Base-by-base conservation (phyloP, 75 land plant species). In the Pinus tabuliformis region DNA sequence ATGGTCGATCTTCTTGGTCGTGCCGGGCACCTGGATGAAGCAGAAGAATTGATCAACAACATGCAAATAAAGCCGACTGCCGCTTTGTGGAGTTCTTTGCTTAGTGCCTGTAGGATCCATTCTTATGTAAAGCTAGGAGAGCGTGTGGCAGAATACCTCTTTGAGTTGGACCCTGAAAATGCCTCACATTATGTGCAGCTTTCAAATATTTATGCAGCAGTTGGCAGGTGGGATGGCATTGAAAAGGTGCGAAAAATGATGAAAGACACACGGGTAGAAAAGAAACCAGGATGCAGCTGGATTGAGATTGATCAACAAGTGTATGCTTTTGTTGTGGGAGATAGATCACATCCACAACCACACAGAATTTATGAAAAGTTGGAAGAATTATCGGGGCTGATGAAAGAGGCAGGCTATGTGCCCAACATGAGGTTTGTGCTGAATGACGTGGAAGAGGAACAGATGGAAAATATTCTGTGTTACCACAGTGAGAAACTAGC, bases 1-100 rank as follows among this genome's bases (percentile, higher is more conserved):
- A 79, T 81, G 65, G 58, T 81, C 39, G 82, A 81, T 78, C 81
- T 81, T 45, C 81, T 81, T 15, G 82, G 82, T 20, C 82, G 79
- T 26, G 64, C 81, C 7, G 81, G 80, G 17, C 64, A 72, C 18
- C 49, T 78, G 58, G 39, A 39, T 78, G 79, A 78, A 71, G 79
- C 79, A 21, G 73, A 78, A 56, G 30, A 78, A 30, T 52, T 78
- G 76, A 45, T 78, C 22, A 39, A 76, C 16, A 39, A 30, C 8
- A 63, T 64, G 71, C 76, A 77, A 73, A 24, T n/a, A 45, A 72
- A 56, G 39, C 56, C 62, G 8, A 15, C 26, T 56, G 26, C 80
- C 30, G 49, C 54, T 21, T 45, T 63, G 24, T 81, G 82, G 83
- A 42, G 71, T 39, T 52, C 83, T 20, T 78, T 81, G 63, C 81